Base-by-base conservation (phyloP, 345 rosid species). In the Zanthoxylum bungeanum region DNA sequence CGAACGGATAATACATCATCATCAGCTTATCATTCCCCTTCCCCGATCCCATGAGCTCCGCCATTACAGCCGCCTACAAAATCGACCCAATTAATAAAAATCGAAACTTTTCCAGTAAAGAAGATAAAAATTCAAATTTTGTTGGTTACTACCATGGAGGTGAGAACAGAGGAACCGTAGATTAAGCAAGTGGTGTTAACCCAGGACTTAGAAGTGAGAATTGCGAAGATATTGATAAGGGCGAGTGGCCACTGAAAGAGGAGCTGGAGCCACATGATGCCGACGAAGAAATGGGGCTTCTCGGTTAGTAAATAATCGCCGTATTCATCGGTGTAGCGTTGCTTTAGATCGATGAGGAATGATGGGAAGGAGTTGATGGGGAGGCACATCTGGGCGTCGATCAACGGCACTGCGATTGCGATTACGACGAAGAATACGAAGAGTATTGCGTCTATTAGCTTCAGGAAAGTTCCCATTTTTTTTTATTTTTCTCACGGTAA, bases 281-380 rank as follows among this genome's bases (percentile, higher is more conserved):
- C 97, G 4, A 89, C 88, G 73, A 92, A 81, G 85, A 92, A 94
- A 70, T 76, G 77, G 5, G 97, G 98, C 76, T 85, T 88, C 78
- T 92, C 98, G 56, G 49, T 49, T 36, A 85, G 3, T 16, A 92
- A 79, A 69, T 84, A 94, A 64, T 94, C 98, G n/a, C 85, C 89
- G 50, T 61, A 86, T 44, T 81, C 80, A 31, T 72, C 47, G 42
- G 60, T 52, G 77, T 92, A 90, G 66, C 73, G 37, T 3, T 60
- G 44, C 67, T 80, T 89, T 69, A 86, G 87, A 56, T 85, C 76
- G 60, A 79, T 59, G 64, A 94, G 85, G 50, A 74, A n/a, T 30
- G 66, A 83, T 4, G 98, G 97, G 77, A 67, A 92, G 47, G 76
- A 37, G 34, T 19, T 16, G 30, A 11, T 12, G 0, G 97, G 93